Evolutionary conservation across 1,284 basidiomycete species (phyloP), one percentile per base, ranked within the genome.

Genomic region (Cutaneotrichosporon sp.): DNA sequence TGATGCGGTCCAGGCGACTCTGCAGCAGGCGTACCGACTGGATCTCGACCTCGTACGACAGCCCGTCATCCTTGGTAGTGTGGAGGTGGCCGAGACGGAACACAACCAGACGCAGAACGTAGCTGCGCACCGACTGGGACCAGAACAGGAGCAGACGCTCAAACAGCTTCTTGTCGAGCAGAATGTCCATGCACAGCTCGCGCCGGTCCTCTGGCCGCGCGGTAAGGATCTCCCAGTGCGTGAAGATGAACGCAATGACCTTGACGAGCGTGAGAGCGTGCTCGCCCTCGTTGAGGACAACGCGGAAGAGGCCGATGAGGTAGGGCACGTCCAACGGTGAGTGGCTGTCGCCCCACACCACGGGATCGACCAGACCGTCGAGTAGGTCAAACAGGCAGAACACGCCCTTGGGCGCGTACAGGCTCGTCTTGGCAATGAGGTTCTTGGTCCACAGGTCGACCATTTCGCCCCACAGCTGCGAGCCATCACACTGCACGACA

Each of bases 191-290:
- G 56, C 78, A 78, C 35, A 79, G 64, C 48, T 73, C 76, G 23
- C 67, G 67, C 12, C 78, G 67, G 56, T 79, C 76, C 38, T 69
- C 69, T 1, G 69, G 54, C 10, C 69, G 51, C 8, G 74, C 64
- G 8, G 76, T 78, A 44, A 80, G 67, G n/a, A 76, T 74, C 53
- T 79, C 78, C 66, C 77, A 80, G 58, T 78, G 77, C 4, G 77
- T 76, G 56, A 79, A 80, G 14, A 79, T 65, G 53, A 78, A 79
- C 8, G 77, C 74, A 49, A 79, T 74, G 8, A 70, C 73, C 48
- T 79, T 77, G 60, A 79, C 76, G 21, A 80, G 54, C 8, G 77
- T 77, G 51, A 79, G 68, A 18, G 78, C 77, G 58, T 79, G 78
- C 60, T 80, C 78, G 9, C 73, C 77, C 50, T 77, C 65, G n/a